Base-by-base conservation (phyloP, 148 eudicot genomes). In the Suaeda aralocaspica region DNA sequence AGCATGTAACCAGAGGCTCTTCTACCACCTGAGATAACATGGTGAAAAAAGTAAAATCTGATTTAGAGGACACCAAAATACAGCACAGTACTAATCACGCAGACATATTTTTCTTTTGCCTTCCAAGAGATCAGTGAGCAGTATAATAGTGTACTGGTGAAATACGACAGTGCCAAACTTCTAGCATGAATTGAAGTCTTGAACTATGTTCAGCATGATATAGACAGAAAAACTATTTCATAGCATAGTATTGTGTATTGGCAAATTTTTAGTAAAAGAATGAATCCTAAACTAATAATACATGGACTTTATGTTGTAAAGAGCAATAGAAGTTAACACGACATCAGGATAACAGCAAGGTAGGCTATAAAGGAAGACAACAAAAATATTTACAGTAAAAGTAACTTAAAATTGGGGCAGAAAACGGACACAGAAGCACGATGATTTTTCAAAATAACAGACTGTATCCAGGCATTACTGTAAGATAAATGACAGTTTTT, bases 1-100 rank as follows among this genome's bases (percentile, higher is more conserved):
- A 95, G 76, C 99, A 95, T 95, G 75, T 89, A 95, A 67, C 99
- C 99, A 81, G 89, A 76, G 91, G 82, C 69, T 95, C 99, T 82
- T 95, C 99, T 64, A 97, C 99, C 67, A 91, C 89, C 98, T 92
- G 55, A 44, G 28, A 33, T 24, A 18, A 46, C n/a, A 5, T 19
- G 5, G 22, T 0, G n/a, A 49, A 5, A 6, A 49, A 18, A 49
- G n/a, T n/a, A n/a, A n/a, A n/a, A n/a, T 48, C 2, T 49, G 15
- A 8, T 69, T 18, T 14, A 33, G 33, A n/a, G n/a, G n/a, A n/a
- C n/a, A 21, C 48, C 3, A 56, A 64, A 46, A 55, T 53, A 29
- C 6, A 21, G 24, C 8, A 7, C 25, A 33, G n/a, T n/a, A n/a
- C n/a, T n/a, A n/a, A 64, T 65, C 59, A 42, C 45, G 25, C 55